Evolutionary conservation across 129 eudicot species (phyloP).

Genomic region (Rutidosis leptorrhynchoides): DNA sequence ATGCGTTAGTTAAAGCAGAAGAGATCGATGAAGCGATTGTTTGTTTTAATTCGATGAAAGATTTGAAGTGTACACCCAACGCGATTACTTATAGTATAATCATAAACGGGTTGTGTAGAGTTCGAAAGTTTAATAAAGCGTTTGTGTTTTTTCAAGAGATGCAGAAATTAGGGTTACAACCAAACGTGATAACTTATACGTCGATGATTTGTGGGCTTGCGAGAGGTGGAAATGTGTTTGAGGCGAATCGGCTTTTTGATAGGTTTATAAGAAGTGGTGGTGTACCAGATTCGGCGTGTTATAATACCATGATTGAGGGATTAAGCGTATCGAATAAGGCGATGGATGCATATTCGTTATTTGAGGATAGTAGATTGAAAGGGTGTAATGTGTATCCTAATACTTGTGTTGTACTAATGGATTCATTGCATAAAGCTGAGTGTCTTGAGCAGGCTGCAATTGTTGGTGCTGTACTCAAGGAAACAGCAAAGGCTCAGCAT

Average conservation of each 20-base stretch:
- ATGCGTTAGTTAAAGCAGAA: slow-evolving; percentile 85
- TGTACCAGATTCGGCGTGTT: slow-evolving; percentile 76
- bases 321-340: slow-evolving; percentile 74
- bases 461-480: slow-evolving; percentile 89
- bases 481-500: slow-evolving; percentile 85
- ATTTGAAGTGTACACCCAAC: slow-evolving; percentile 64
- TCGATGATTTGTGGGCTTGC: slow-evolving; percentile 96
- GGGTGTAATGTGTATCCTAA: slow-evolving; percentile 70
- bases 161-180: slow-evolving; percentile 83
- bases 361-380: slow-evolving; percentile 76
- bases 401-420: slow-evolving; percentile 89
- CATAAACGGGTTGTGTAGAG: slow-evolving; percentile 81
- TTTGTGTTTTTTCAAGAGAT: slow-evolving; percentile 95
- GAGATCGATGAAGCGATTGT: slow-evolving; percentile 94
- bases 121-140: slow-evolving; percentile 85
- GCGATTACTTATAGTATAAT: slow-evolving; percentile 61
- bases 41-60: slow-evolving; percentile 87
- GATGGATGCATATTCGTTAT: slow-evolving; percentile 60
- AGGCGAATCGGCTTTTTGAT: slow-evolving; percentile 68
- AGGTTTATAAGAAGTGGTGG: slow-evolving; percentile 79
- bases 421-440: slow-evolving; percentile 85
- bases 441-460: slow-evolving; percentile 93
- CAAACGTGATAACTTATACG: slow-evolving; percentile 73
- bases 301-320: slow-evolving; percentile 87
- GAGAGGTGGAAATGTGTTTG: slow-evolving; percentile 69